Evolutionary conservation across 2,329 filamentous ascomycete species (phyloP), one percentile per base, ranked within the genome.

Genomic region (Colletotrichum sp.): DNA sequence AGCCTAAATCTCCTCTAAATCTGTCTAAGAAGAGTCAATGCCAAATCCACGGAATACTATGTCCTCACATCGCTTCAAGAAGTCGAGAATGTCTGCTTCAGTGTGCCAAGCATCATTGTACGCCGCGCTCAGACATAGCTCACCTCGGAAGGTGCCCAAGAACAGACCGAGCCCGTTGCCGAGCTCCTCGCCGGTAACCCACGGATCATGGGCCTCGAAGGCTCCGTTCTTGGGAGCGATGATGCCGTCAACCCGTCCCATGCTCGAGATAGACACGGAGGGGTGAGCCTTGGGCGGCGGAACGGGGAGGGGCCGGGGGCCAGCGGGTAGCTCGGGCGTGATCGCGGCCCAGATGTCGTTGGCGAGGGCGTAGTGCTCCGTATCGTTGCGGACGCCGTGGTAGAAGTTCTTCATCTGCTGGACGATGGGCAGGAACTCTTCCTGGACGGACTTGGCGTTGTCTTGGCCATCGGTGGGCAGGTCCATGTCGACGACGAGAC

Each of bases 121-220:
- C 7, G 83, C 85, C 10, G 81, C 83, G 65, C 85, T 88, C 24
- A 88, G 74, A 0, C 79, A 82, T 59, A 88, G n/a, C 39, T 78
- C 74, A 0, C 82, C 84, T 6, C 81, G 78, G 69, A 83, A 87
- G 0, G 83, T 87, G 0, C 83, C 85, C 21, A 88, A 74, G 48
- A 86, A 88, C n/a, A 88, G n/a, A 0, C 79, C 84, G 16, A 84
- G 21, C 0, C 83, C 82, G 30, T 79, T 87, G 0, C 85, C 81
- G 3, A 88, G 79, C 71, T 88, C 86, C 71, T 88, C 87, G 0
- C 86, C 86, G 0, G 86, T 87, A 0, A 87, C 86, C 86, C 87
- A 88, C 1, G 86, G 85, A 14, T 84, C 77, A 3, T 81, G 64
- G 0, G 84, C 74, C 13, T 81, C 78, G 2, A 87, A 79, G 0